Base-by-base conservation (phyloP, 1,284 basidiomycete species). In the Abortiporus biennis region DNA sequence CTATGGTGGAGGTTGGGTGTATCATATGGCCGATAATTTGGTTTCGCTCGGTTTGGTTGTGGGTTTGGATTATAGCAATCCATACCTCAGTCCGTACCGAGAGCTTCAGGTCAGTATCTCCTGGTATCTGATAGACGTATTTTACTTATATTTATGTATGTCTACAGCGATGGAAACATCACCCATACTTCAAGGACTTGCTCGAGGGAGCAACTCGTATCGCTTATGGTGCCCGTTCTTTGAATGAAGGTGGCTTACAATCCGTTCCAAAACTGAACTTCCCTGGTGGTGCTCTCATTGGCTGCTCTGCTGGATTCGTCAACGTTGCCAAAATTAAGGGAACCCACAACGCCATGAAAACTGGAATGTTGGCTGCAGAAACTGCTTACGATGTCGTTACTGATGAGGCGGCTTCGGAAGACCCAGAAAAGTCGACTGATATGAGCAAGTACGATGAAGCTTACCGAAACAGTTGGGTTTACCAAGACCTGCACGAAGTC, bases 331-430 rank as follows among this genome's bases (percentile, higher is more conserved):
- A 98, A 69, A 99, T 99, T 68, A 99, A 99, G 64, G 95, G 95
- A n/a, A 96, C 94, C 0, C 96, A 99, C 64, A 98, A 95, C 48
- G 94, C 95, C n/a, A 98, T 99, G 95, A 96, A 98, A 72, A 91
- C 86, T 34, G 95, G 95, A 16, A 98, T 98, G 85, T 72, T 98
- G 16, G 95, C 94, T 25, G 96, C 92, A 2, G 95, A 99, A 62
- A 74, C 87, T 0, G 89, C 90, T 0, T 92, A 76, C 54, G 74
- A 83, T 6, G 78, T 78, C 1, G 65, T 94, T 48, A 48, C 41
- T 13, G 45, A 48, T 13, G 44, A 50, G n/a, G 48, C 44, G 22
- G 48, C 35, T 52, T 62, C 43, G 46, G 62, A 52, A 12, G 54
- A 52, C 20, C 45, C 49, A 29, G 64, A 65, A 27, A 53, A 46